These are phyloP conservation scores for Neurospora sp. DNA, from an alignment of 495 filamentous ascomycete species.

Conservation along the genomic window DNA sequence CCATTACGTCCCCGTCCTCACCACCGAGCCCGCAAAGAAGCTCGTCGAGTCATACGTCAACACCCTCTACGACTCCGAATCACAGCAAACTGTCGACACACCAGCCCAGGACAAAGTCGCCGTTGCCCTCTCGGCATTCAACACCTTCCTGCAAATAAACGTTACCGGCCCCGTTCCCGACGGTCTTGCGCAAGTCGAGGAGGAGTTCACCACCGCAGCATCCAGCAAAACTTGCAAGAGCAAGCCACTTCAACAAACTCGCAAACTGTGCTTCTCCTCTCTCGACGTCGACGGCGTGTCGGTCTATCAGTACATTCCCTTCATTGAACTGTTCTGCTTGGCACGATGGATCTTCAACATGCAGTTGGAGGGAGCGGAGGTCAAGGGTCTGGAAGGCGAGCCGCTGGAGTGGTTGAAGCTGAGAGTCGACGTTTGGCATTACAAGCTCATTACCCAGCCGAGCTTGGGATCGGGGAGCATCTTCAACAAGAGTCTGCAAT, in stretches of 20 bases:
- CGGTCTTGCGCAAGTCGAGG: constrained; percentile 15
- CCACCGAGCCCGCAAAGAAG: constrained; percentile 4
- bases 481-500: constrained; percentile 32
- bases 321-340: constrained; percentile 71
- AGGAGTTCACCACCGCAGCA: constrained; percentile 13
- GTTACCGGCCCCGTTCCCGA: constrained; percentile 82
- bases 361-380: constrained; percentile 7
- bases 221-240: constrained; percentile 5
- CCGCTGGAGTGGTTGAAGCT: constrained; percentile 44
- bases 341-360: constrained; percentile 58
- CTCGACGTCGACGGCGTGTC: constrained; percentile 77
- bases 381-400: background rate
- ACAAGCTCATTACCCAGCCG: constrained; percentile 72
- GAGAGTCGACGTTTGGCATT: constrained; percentile 75
- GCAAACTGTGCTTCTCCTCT: constrained; percentile 42
- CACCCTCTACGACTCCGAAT: background rate
- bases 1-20: constrained; percentile 16
- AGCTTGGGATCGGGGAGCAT: constrained; percentile 43
- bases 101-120: constrained; percentile 20
- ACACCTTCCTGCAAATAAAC: constrained; percentile 83
- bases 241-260: background rate
- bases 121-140: constrained; percentile 61
- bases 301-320: constrained; percentile 73
- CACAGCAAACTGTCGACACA: constrained; percentile 18
- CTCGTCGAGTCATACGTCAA: constrained; percentile 10